Evolutionary conservation across 345 rosid species (phyloP), one percentile per base, ranked within the genome.

Genomic region (Pelargonium nanum): DNA sequence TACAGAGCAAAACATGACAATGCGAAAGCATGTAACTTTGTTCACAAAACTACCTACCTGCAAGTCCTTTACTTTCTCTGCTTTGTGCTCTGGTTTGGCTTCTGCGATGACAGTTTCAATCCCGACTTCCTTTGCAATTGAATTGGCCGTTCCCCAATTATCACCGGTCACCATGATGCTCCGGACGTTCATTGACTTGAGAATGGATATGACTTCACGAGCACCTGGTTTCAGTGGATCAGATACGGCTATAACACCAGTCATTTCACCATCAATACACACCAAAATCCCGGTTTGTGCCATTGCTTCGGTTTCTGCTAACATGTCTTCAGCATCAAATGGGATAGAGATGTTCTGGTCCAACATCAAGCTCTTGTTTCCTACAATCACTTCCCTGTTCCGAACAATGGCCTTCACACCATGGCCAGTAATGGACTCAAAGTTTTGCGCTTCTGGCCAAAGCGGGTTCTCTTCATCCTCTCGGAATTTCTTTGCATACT

Each of bases 111-210:
- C 85, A 24, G 80, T 74, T 54, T 83, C 88, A 1, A 93, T 88
- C 56, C 99, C 95, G 0, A 89, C 95, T 71, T 89, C 85, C 64
- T 68, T 57, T 40, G 97, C 91, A 63, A 93, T 83, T 54, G 97
- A 85, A 59, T 77, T 81, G 8, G 99, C 99, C 32, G 97, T 93
- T 59, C 97, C 99, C 99, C 89, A 82, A 60, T 89, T 93, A 58
- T 93, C 99, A 72, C 99, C 99, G 0, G 99, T 93, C 22, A 85
- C 97, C 88, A 93, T 80, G 61, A 93, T 83, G 81, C 89, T 89
- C 70, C 56, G 65, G 53, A 92, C 82, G 19, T 79, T 72, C 99
- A 92, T 85, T 5, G 91, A 84, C 69, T 80, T 85, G 40, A 92
- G 85, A 67, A 89, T 78, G 6, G 96, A 77, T 60, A 89, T 79